Evolutionary conservation across 108 stramenopile species (phyloP), one percentile per base, ranked within the genome.

Genomic region (Skeletonema costatum): DNA sequence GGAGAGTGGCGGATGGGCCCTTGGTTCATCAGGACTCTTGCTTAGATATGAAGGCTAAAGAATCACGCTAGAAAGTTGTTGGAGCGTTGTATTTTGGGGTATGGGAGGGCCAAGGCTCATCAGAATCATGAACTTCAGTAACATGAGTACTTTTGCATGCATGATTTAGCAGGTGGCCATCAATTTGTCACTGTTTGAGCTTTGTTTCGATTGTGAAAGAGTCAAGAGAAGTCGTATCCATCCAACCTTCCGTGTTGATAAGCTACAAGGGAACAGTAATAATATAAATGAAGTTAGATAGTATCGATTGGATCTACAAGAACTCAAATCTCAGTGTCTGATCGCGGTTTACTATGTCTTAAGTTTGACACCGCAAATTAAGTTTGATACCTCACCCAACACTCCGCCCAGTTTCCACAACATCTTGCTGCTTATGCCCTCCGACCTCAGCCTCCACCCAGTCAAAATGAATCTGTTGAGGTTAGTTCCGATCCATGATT

Each of bases 11-110:
- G 98, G 98, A 73, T 98, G 94, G 85, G 98, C 95, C 4, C 86
- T 98, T 39, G 98, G 98, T 19, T 93, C 92, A 77, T 95, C 89
- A 70, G 98, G 98, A 32, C 82, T 98, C 32, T 86, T 98, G 73
- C 77, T 98, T 41, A 87, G 89, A 53, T 98, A 93, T 69, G 76
- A 73, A 35, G 93, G 89, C 12, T 90, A 94, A 70, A 76, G 31
- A 21, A 66, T 70, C 44, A 53, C 32, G 44, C 50, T 19, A 17
- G 48, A 46, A 68, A 32, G 48, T n/a, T 35, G 51, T 5, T 12
- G 9, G 6, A 33, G 69, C 11, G 38, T 41, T n/a, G 2, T n/a
- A 48, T 48, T 19, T 19, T 51, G 19, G 6, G 50, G 17, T 19
- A 17, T 6, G 39, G 39, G 10, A 41, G 39, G 39, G 39, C 1